A percentile compares a stretch with the other conserved stretches of the same genome.
Evolutionary conservation across 768 basidiomycete species (phyloP).

Genomic region (Panellus pusillus): DNA sequence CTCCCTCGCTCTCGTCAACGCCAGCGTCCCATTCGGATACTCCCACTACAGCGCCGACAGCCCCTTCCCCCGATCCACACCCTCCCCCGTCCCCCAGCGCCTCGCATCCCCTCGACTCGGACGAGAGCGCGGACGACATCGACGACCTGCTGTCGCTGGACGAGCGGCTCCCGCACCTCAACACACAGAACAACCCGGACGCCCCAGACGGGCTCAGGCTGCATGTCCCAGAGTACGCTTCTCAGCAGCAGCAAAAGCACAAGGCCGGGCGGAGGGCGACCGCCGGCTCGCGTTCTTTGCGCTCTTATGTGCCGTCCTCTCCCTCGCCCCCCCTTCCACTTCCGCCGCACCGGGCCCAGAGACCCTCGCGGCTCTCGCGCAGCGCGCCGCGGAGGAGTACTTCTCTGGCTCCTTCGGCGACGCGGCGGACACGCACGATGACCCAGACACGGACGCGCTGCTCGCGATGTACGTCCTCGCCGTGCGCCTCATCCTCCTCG

Average conservation of each 20-base stretch:
- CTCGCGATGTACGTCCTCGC: slow-evolving; percentile 17
- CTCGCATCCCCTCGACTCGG: neutral
- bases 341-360: neutral
- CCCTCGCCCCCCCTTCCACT: neutral
- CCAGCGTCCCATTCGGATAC: neutral
- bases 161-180: neutral
- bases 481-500: neutral
- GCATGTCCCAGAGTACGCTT: neutral
- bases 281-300: slow-evolving; percentile 19
- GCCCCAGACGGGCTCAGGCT: neutral
- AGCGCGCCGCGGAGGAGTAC: slow-evolving; percentile 10
- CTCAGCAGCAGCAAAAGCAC: neutral
- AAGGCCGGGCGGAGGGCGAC: slow-evolving; percentile 1
- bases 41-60: neutral
- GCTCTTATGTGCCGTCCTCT: slow-evolving; percentile 14
- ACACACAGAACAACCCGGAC: neutral
- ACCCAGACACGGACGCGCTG: slow-evolving; percentile 12
- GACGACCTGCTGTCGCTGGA: neutral
- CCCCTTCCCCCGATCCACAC: slow-evolving; percentile 10
- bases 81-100: neutral
- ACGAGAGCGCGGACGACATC: neutral
- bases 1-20: too few relatives aligned
- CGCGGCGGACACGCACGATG: neutral
- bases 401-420: neutral
- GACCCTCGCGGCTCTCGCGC: slow-evolving; percentile 4